These are phyloP conservation scores for Pythium insidiosum DNA, from an alignment of 352 stramenopile genomes.

Conservation along the genomic window DNA sequence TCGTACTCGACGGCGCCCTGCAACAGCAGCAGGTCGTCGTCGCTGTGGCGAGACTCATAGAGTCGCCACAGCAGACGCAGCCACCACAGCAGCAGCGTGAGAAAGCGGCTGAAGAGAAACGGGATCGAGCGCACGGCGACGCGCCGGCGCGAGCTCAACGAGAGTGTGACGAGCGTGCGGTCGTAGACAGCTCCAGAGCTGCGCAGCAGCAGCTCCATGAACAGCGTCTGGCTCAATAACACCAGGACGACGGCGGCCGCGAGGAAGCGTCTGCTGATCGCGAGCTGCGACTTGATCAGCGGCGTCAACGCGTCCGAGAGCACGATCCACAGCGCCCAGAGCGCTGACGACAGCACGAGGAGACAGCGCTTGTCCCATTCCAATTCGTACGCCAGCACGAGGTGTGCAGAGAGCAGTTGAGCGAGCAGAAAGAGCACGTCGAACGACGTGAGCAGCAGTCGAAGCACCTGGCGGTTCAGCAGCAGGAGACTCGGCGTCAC, in stretches of 20 bases:
- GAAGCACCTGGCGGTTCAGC: constrained; percentile 19
- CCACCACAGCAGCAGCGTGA: constrained; percentile 13
- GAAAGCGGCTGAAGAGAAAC: constrained; percentile 9
- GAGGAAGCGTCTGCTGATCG: constrained; percentile 3
- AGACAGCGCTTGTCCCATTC: constrained; percentile 15
- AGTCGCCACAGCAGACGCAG: constrained; percentile 13
- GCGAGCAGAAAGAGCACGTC: constrained; percentile 27
- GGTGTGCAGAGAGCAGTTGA: constrained; percentile 20
- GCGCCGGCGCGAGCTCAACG: neutral
- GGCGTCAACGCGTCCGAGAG: constrained; percentile 18
- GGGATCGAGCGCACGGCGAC: constrained; percentile 3
- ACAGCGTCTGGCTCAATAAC: constrained; percentile 2
- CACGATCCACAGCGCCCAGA: constrained; percentile 24
- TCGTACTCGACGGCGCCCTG: constrained; percentile 18
- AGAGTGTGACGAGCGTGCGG: constrained; percentile 1
- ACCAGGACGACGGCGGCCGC: too few relatives aligned
- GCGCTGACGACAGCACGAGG: constrained; percentile 9
- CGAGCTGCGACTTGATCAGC: constrained; percentile 6
- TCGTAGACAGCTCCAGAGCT: constrained; percentile 1
- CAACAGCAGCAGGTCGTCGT: constrained; percentile 16
- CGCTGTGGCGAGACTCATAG: constrained; percentile 2
- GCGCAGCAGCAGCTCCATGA: neutral
- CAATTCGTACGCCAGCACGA: constrained; percentile 22
- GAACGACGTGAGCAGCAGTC: constrained; percentile 24
- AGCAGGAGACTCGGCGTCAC: neutral